Base-by-base conservation (phyloP, 2,329 filamentous ascomycete species). In the Neophaeococcomyces mojaviensis region DNA sequence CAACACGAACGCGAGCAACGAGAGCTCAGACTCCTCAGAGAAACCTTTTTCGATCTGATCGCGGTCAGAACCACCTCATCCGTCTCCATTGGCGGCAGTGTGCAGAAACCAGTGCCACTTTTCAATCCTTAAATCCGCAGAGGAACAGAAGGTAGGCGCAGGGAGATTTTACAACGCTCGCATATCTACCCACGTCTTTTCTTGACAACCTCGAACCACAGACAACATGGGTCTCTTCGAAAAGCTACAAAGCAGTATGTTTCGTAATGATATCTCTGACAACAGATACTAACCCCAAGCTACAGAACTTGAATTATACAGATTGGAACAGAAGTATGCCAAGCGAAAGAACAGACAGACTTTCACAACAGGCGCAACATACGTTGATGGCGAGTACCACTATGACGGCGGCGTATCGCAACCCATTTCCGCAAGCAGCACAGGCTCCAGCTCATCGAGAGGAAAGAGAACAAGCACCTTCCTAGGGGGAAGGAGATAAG, bases 321-420 rank as follows among this genome's bases (percentile, higher is more conserved):
- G 88, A 40, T 82, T 97, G 56, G 90, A 97, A 72, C 84, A 96
- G 71, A 84, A 88, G 59, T 97, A 97, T 74, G 94, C 89, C 42
- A 85, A 85, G 60, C 84, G 88, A 64, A 88, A 90, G 60, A 86
- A 90, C 58, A 87, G 90, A 64, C 89, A 82, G 45, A 92, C 86
- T 50, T 95, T 94, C 66, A 81, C 85, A 61, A 88, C 86, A 61
- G 88, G 87, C 60, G 90, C 88, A 24, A 78, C 86, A 64, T 97
- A 97, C 67, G 85, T 96, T 54, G 87, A 97, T 64, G 92, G 89
- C 68, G 90, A 96, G 72, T 96, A 96, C 71, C 75, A 95, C 65
- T 94, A 88, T 74, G 75, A 58, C 42, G 64, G 64, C 41, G 35
- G 38, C 30, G 56, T 39, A 34, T 51, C 51, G 22, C 33, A 46